phyloP scores from a whole-genome alignment of 1,284 basidiomycete species.

The Paramarasmius palmivorus region DNA sequence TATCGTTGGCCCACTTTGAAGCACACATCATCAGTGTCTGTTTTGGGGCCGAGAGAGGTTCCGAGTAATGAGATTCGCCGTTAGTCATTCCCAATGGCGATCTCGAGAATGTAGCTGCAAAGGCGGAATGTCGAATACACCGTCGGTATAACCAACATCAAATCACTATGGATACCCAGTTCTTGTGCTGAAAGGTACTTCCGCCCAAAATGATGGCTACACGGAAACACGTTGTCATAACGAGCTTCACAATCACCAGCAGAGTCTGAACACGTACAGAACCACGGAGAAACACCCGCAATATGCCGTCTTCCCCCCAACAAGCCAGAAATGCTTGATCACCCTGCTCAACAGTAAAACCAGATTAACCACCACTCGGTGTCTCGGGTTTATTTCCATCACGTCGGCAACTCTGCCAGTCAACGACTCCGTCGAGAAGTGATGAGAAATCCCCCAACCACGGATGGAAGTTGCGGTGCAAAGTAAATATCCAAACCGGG shows the following conservation, averaged over 20 bases:
- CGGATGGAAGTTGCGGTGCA: constrained; percentile 1
- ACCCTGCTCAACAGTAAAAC: too few relatives aligned
- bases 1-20: constrained; percentile 25
- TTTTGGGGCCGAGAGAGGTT: constrained; percentile 20
- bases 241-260: too few relatives aligned
- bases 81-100: constrained; percentile 32
- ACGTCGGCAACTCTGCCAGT: not conserved
- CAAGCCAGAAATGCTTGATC: too few relatives aligned
- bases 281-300: constrained; percentile 41
- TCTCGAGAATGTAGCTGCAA: constrained; percentile 41
- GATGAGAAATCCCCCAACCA: not conserved
- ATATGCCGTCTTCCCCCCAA: too few relatives aligned
- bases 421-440: not conserved
- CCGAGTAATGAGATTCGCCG: constrained; percentile 24
- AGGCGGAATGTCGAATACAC: constrained; percentile 28
- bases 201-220: constrained; percentile 33
- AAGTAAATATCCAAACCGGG: not conserved
- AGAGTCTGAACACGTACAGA: constrained; percentile 24
- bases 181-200: constrained; percentile 24
- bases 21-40: constrained; percentile 23
- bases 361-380: not conserved
- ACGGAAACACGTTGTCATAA: constrained; percentile 9
- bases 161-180: constrained; percentile 34
- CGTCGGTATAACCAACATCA: constrained; percentile 33
- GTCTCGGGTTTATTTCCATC: constrained; percentile 1